Evolutionary conservation across 306 rosid species (phyloP), one percentile per base, ranked within the genome.

Genomic region (Medicago lupulina): DNA sequence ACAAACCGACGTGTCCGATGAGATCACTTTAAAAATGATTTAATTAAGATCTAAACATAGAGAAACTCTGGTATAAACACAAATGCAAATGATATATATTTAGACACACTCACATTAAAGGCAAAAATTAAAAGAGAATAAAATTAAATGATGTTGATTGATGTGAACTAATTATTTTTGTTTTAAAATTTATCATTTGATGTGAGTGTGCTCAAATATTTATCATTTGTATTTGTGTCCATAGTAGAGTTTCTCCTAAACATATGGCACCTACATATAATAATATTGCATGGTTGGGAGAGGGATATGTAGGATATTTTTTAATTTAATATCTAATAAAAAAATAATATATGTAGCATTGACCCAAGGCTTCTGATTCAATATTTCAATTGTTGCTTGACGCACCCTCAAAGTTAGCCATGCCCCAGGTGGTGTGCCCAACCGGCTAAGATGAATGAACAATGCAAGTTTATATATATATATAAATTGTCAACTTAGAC

Each of bases 1-100:
- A 51, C 31, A 59, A 9, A 60, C 71, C 76, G 83, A 76, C 68
- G 71, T 66, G 36, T 62, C 28, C 78, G 67, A 79, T 83, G 81
- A 47, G 75, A 79, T 83, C 78, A 83, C 66, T 63, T 79, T 70
- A 67, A 79, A 83, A 75, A 70, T 75, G 36, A 70, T 62, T 54
- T 75, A 79, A 65, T 54, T 75, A 79, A 65, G 40, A 75, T 47
- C 71, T 62, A 69, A 62, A 53, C 64, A 79, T 62, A 68, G n/a
- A n/a, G n/a, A n/a, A n/a, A n/a, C n/a, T n/a, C n/a, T n/a, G n/a
- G n/a, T n/a, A n/a, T n/a, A n/a, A n/a, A n/a, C n/a, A n/a, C n/a
- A n/a, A n/a, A n/a, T n/a, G n/a, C n/a, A n/a, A n/a, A n/a, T n/a
- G n/a, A n/a, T n/a, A n/a, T n/a, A n/a, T n/a, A n/a, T n/a, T n/a